Evolutionary conservation across 371 early-diverging fungal genomes (phyloP).

Genomic region (Actinomortierella ambigua): DNA sequence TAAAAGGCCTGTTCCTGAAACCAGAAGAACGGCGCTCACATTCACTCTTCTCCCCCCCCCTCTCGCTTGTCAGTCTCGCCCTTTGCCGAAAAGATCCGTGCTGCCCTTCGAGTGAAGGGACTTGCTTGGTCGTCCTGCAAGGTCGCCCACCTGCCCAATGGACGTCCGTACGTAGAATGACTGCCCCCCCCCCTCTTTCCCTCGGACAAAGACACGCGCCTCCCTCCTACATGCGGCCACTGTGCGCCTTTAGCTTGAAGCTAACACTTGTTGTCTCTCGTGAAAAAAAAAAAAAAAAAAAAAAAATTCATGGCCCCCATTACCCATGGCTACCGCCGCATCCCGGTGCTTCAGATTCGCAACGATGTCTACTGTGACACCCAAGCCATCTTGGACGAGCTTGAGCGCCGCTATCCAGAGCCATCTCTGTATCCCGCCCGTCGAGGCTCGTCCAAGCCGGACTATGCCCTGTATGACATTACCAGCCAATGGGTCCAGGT

Average conservation of each 20-base stretch:
- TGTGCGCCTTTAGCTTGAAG: not conserved
- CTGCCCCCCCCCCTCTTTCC: not conserved
- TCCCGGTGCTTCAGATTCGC: conserved; percentile 67
- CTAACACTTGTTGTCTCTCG: not conserved
- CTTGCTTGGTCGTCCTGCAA: conserved; percentile 22
- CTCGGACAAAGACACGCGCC: not conserved
- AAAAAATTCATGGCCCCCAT: conserved; percentile 49
- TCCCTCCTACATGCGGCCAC: not conserved
- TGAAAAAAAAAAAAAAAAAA: not conserved
- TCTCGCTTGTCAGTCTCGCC: conserved; percentile 7
- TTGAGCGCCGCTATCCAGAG: conserved; percentile 51
- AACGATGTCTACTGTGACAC: conserved; percentile 61
- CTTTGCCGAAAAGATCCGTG: conserved; percentile 20
- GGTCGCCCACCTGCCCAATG: conserved; percentile 11
- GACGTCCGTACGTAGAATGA: not conserved
- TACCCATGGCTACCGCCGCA: conserved; percentile 61
- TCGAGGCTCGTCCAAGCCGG: too few relatives aligned
- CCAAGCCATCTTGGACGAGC: conserved; percentile 52
- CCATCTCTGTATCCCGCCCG: too few relatives aligned
- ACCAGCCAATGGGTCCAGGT: too few relatives aligned
- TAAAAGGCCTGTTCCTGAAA: not conserved
- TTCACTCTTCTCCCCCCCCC: not conserved
- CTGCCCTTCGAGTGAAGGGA: conserved; percentile 21
- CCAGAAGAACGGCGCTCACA: not conserved
- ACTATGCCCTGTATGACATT: too few relatives aligned